Percentiles rank a stretch among this genome's conserved stretches.
phyloP scores from a whole-genome alignment of 1,284 basidiomycete species.

The Meira nashicola region DNA sequence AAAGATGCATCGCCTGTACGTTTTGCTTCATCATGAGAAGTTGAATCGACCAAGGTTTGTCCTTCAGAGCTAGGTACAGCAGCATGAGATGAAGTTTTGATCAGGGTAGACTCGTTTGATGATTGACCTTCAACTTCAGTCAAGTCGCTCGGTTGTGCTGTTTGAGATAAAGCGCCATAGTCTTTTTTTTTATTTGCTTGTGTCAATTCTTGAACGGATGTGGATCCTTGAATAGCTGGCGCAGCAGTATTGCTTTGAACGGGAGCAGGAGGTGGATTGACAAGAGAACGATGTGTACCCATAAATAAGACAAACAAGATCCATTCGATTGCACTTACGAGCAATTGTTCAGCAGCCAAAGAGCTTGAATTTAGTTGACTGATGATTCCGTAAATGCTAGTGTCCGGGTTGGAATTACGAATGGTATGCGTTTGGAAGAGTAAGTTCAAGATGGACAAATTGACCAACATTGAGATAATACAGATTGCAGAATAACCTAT shows the following conservation, averaged over 20 bases:
- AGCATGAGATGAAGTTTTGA: neutral
- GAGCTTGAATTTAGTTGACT: slow-evolving; percentile 31
- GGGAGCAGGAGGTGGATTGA: neutral
- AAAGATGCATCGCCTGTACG: neutral
- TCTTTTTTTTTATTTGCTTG: neutral
- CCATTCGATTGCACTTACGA: slow-evolving; percentile 21
- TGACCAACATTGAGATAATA: slow-evolving; percentile 5
- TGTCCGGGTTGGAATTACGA: neutral
- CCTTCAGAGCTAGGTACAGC: neutral
- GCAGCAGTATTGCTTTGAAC: neutral
- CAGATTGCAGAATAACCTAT: neutral
- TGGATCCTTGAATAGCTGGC: neutral
- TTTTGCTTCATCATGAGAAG: neutral
- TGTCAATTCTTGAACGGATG: neutral
- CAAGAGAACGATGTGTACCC: neutral
- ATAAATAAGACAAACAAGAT: slow-evolving; percentile 2
- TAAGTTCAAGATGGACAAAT: slow-evolving; percentile 7
- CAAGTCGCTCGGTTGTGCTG: neutral
- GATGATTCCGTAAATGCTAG: neutral
- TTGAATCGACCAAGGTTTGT: neutral
- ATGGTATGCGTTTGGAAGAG: slow-evolving; percentile 2
- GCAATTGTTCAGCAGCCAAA: slow-evolving; percentile 27
- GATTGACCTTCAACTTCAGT: neutral
- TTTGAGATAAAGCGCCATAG: neutral
- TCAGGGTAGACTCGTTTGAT: neutral